A percentile compares a stretch with the other conserved stretches of the same genome.
Evolutionary conservation across 148 eudicot genomes (phyloP).

Genomic region (Camellia sinensis): DNA sequence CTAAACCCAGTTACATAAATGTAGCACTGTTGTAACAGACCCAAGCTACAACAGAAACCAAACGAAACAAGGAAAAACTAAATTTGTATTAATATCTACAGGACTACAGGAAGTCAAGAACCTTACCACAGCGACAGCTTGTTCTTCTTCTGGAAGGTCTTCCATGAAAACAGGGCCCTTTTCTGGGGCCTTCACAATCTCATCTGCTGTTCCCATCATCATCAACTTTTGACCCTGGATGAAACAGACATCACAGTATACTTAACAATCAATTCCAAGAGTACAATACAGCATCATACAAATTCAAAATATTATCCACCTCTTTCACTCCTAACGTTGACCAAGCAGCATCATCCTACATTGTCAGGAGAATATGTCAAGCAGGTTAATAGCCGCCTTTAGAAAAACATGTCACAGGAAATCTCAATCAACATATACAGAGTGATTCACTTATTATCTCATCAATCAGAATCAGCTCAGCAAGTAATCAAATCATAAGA

Average conservation of each 20-base stretch:
- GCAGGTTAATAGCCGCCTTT: constrained; percentile 1
- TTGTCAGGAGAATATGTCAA: constrained; percentile 17
- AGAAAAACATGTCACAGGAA: constrained; percentile 4
- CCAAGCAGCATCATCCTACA: constrained; percentile 96
- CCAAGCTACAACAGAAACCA: background rate
- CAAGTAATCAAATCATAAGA: background rate
- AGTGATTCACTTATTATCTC: background rate
- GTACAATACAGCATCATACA: constrained; percentile 10
- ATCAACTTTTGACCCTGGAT: constrained; percentile 87
- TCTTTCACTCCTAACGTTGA: constrained; percentile 81
- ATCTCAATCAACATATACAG: background rate
- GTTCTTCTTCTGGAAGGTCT: constrained; percentile 98
- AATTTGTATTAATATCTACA: background rate
- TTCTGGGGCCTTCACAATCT: constrained; percentile 96
- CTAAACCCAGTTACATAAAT: background rate
- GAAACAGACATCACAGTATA: constrained; percentile 10
- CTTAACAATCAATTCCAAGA: constrained; percentile 11
- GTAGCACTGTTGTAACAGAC: background rate
- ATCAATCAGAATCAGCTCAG: background rate
- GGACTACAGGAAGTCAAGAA: constrained; percentile 9
- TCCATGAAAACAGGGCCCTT: constrained; percentile 89
- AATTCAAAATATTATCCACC: constrained; percentile 40
- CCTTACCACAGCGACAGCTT: constrained; percentile 66
- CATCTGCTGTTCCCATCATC: constrained; percentile 99
- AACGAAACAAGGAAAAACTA: constrained; percentile 3